These are phyloP conservation scores for Corallochytrium limacisporum DNA, from an alignment of 78 protist genomes.

Conservation along the genomic window DNA sequence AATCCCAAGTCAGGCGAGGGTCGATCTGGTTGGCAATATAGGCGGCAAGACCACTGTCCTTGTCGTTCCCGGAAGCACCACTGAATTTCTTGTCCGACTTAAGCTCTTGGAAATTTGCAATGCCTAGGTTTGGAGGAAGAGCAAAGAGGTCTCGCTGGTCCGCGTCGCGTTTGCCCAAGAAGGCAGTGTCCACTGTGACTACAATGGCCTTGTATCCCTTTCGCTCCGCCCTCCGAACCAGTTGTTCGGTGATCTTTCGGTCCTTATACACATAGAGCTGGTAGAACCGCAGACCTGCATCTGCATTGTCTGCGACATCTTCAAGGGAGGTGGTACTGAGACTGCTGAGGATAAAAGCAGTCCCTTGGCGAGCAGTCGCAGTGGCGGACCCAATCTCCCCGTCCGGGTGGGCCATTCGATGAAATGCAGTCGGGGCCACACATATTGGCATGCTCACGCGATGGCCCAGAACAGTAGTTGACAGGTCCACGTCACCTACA, in stretches of 20 bases:
- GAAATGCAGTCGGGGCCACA: constrained; percentile 28
- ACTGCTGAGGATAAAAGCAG: constrained; percentile 25
- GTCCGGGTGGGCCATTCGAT: constrained; percentile 10
- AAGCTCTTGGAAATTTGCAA: constrained; percentile 6
- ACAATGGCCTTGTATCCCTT: constrained; percentile 28
- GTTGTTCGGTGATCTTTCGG: constrained; percentile 21
- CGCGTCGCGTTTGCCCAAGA: constrained; percentile 32
- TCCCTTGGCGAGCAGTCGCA: neutral
- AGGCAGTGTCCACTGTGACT: constrained; percentile 55
- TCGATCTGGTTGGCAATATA: constrained; percentile 35
- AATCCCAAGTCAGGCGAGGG: constrained; percentile 38
- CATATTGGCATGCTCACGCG: neutral
- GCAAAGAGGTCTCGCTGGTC: constrained; percentile 3
- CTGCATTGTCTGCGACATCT: constrained; percentile 13
- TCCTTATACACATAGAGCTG: constrained; percentile 50
- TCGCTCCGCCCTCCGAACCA: constrained; percentile 37
- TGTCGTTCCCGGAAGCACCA: neutral
- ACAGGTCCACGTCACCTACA: neutral
- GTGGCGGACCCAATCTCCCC: constrained; percentile 16
- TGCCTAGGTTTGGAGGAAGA: constrained; percentile 1
- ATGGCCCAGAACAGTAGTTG: constrained; percentile 7
- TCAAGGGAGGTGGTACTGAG: constrained; percentile 42
- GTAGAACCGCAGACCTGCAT: neutral
- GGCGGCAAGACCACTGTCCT: neutral
- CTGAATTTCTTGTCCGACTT: neutral